A percentile compares a stretch with the other conserved stretches of the same genome.
These are phyloP conservation scores for Exophiala alcalophila DNA, from an alignment of 2,329 filamentous ascomycete species.

Conservation along the genomic window DNA sequence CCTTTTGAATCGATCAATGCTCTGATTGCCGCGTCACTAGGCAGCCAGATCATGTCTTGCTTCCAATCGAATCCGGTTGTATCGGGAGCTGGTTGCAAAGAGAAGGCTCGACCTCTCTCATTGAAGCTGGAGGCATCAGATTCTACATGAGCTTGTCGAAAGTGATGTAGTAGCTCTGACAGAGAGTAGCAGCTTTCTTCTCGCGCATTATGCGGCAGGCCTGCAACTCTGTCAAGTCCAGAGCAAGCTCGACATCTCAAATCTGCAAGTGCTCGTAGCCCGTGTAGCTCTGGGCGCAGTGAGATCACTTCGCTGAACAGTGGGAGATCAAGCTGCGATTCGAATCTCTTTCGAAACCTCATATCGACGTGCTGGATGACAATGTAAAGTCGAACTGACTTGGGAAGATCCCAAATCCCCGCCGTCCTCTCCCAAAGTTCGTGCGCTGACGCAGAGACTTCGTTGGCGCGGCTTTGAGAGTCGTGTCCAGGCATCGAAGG, in stretches of 20 bases:
- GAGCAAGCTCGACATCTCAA: constrained; percentile 56
- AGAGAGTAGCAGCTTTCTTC: constrained; percentile 22
- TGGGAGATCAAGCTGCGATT: constrained; percentile 54
- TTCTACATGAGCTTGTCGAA: constrained; percentile 40
- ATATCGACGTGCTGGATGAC: constrained; percentile 62
- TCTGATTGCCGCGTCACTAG: constrained; percentile 48
- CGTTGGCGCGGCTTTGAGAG: constrained; percentile 46
- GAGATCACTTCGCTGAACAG: constrained; percentile 60
- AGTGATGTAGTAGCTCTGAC: constrained; percentile 38
- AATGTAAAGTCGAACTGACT: constrained; percentile 60
- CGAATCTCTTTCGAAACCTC: constrained; percentile 58
- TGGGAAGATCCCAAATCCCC: constrained; percentile 59
- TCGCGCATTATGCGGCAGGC: constrained; percentile 6
- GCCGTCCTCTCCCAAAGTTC: constrained; percentile 63
- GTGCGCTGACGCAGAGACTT: constrained; percentile 55
- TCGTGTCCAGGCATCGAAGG: neutral
- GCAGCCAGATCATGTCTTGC: constrained; percentile 60
- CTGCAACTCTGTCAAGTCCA: neutral
- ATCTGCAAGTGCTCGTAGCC: constrained; percentile 54
- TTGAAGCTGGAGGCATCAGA: constrained; percentile 22
- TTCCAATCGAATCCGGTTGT: constrained; percentile 52
- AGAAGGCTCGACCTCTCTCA: constrained; percentile 1
- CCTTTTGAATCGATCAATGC: constrained; percentile 50
- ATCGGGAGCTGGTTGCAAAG: constrained; percentile 26
- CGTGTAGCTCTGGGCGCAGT: constrained; percentile 57